Evolutionary conservation across 805 yeast species (phyloP), one percentile per base, ranked within the genome.

Genomic region (Barnettozyma sucrosica): DNA sequence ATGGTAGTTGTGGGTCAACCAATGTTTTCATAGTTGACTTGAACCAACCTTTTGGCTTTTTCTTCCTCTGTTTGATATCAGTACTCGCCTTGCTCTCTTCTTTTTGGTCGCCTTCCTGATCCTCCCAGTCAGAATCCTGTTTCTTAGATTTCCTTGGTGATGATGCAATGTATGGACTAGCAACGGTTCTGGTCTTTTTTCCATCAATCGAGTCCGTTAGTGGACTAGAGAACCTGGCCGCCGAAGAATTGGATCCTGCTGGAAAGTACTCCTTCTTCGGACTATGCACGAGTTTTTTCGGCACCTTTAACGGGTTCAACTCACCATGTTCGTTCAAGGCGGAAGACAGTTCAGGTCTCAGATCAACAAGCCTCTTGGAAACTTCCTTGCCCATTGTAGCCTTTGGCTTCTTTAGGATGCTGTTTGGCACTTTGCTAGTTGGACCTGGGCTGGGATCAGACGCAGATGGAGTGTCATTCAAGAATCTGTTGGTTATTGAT

Each of bases 1-100:
- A 75, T 0, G 90, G 90, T 9, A 71, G 55, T 36, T 66, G 66
- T 3, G 81, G 79, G 49, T 77, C 79, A 33, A 61, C 41, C 18
- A 61, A 43, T 18, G 61, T 49, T 14, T 39, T 47, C 7, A 57
- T n/a, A 34, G 54, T 51, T 20, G 39, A 50, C 39, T 30, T 45
- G 10, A 30, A 43, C 13, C 30, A 51, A 30, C 34, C 39, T 25
- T 50, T 49, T 13, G 45, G 33, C 42, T 45, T 34, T 16, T 45
- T 33, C 34, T 32, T 47, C 25, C 45, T 44, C 24, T 37, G 26
- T n/a, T 37, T 37, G 16, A 6, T 42, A 25, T 45, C 33, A 36
- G n/a, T 41, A n/a, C 5, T 16, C 36, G 16, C 36, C 37, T 33
- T 9, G 24, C 48, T 49, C 4, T 48, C 48, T 4, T 50, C 46